Percentiles rank a stretch among this genome's conserved stretches.
Conservation (phyloP, 2,329 filamentous ascomycete species). For the Clarireedia paspali region DNA sequence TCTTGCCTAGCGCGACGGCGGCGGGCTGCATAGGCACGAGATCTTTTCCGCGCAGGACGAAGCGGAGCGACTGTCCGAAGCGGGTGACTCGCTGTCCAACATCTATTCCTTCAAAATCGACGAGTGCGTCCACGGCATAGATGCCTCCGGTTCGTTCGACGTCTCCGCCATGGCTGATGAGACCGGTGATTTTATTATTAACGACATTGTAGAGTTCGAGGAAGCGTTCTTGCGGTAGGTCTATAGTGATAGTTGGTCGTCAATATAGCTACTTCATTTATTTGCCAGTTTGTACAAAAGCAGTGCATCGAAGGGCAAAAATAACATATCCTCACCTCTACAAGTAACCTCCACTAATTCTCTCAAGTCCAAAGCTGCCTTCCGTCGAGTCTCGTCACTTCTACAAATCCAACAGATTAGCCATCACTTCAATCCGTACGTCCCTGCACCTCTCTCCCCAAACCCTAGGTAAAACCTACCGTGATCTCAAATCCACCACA, state of each 20-base stretch:
- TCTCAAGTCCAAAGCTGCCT: slow-evolving; percentile 28
- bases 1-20: slow-evolving; percentile 78
- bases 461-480: slow-evolving; percentile 14
- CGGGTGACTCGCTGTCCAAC: slow-evolving; percentile 87
- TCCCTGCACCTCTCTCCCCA: background rate
- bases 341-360: slow-evolving; percentile 28
- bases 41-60: slow-evolving; percentile 83
- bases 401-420: slow-evolving; percentile 13
- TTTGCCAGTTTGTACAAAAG: no score
- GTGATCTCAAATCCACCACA: slow-evolving; percentile 26
- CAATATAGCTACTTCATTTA: background rate
- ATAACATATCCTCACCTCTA: slow-evolving; percentile 23
- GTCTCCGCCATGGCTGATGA: slow-evolving; percentile 81
- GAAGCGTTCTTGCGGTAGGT: slow-evolving; percentile 77
- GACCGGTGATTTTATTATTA: slow-evolving; percentile 55
- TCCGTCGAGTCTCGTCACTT: slow-evolving; percentile 28
- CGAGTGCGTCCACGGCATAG: slow-evolving; percentile 82
- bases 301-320: background rate
- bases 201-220: slow-evolving; percentile 59
- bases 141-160: slow-evolving; percentile 87
- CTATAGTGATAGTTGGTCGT: slow-evolving; percentile 35
- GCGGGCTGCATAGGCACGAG: slow-evolving; percentile 85
- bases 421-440: background rate
- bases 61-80: slow-evolving; percentile 85
- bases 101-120: slow-evolving; percentile 95